Evolutionary conservation across 2,329 filamentous ascomycete species (phyloP).

Genomic region (Colletotrichum sp.): DNA sequence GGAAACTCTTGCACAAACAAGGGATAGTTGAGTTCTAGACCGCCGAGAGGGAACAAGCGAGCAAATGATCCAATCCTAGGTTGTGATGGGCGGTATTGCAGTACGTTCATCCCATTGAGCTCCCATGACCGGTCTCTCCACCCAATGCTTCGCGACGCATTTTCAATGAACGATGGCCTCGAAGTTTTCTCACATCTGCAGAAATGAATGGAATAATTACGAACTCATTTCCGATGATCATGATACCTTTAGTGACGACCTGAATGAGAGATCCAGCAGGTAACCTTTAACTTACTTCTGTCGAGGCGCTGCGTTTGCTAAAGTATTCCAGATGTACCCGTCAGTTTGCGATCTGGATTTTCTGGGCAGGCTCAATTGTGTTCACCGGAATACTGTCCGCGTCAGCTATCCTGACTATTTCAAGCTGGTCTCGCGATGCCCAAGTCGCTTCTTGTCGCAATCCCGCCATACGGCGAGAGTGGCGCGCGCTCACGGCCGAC

Average conservation of each 20-base stretch:
- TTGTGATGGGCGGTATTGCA: background rate
- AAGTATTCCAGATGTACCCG: background rate
- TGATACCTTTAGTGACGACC: background rate
- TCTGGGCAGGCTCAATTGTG: background rate
- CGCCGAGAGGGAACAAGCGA: background rate
- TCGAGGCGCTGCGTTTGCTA: background rate
- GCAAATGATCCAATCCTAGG: background rate
- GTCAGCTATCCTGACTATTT: background rate
- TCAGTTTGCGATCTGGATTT: background rate
- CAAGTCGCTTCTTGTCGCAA: background rate
- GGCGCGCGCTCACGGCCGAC: background rate
- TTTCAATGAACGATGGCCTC: background rate
- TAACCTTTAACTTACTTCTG: background rate
- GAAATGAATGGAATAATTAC: background rate
- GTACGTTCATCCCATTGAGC: background rate
- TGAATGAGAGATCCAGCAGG: background rate
- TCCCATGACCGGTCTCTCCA: background rate
- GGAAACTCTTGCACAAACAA: background rate
- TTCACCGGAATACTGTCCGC: background rate
- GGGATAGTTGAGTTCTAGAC: background rate
- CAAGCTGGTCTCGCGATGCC: background rate
- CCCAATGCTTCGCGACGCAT: accelerated
- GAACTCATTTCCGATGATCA: background rate
- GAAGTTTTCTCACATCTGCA: background rate
- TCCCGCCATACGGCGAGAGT: background rate